Percentiles rank a stretch among this genome's conserved stretches.
These are phyloP conservation scores for Irpex rosettiformis DNA, from an alignment of 1,284 basidiomycete genomes.

Conservation along the genomic window DNA sequence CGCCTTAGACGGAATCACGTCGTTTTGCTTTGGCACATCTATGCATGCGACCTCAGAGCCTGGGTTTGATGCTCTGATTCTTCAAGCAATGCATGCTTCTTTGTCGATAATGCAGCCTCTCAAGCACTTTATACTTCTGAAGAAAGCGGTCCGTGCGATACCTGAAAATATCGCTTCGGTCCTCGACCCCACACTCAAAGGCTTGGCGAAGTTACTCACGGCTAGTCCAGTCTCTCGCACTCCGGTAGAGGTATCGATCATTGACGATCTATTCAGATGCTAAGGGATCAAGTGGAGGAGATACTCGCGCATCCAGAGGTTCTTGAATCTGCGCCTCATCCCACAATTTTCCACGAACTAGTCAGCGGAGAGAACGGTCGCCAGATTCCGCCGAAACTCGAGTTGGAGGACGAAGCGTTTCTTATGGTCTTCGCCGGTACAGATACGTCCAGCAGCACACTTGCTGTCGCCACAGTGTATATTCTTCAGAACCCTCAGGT, in stretches of 20 bases:
- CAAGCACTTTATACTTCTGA: slow-evolving; percentile 27
- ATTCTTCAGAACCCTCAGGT: slow-evolving; percentile 11
- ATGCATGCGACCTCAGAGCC: slow-evolving; percentile 19
- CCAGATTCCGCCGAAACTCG: slow-evolving; percentile 8
- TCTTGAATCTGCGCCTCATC: slow-evolving; percentile 22
- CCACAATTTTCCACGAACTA: slow-evolving; percentile 28
- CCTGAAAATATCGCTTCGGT: slow-evolving; percentile 8
- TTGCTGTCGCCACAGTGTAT: slow-evolving; percentile 5
- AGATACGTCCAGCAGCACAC: slow-evolving; percentile 23
- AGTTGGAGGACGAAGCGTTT: slow-evolving; percentile 27
- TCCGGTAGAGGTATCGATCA: neutral
- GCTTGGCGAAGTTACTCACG: slow-evolving; percentile 3
- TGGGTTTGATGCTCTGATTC: slow-evolving; percentile 26
- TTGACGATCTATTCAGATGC: neutral
- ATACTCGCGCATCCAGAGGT: slow-evolving; percentile 26
- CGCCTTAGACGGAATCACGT: slow-evolving; percentile 27
- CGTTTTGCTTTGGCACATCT: slow-evolving; percentile 28
- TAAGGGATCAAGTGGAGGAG: slow-evolving; percentile 28
- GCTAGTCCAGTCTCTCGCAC: neutral
- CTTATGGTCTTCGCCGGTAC: slow-evolving; percentile 29
- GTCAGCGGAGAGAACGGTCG: slow-evolving; percentile 17
- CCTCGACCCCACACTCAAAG: slow-evolving; percentile 7
- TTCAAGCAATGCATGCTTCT: slow-evolving; percentile 22
- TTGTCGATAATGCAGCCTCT: slow-evolving; percentile 21
- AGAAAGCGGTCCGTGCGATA: slow-evolving; percentile 6